phyloP scores from a whole-genome alignment of 192 early-diverging fungal genomes.

The Coemansia sp. region DNA sequence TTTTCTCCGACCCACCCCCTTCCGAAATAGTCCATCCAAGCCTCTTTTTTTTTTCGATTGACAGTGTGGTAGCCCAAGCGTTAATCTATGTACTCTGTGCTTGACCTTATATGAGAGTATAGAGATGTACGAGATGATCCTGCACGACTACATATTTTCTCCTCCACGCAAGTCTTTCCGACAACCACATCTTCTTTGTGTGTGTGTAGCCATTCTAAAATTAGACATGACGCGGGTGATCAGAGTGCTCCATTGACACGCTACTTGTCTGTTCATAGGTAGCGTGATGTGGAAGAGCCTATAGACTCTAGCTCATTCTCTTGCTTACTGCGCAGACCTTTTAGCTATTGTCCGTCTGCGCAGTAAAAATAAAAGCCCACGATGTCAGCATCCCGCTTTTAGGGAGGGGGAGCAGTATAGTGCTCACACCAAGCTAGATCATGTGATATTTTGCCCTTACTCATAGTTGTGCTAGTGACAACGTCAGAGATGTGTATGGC shows the following conservation, averaged over 20 bases:
- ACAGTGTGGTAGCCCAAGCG: not conserved
- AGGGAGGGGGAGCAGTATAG: not conserved
- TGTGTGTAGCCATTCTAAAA: not conserved
- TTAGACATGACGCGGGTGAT: not conserved
- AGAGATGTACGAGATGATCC: not conserved
- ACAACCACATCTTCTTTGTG: not conserved
- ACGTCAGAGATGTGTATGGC: not conserved
- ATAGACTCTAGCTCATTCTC: not conserved
- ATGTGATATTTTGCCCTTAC: not conserved
- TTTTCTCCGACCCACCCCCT: conserved; percentile 1
- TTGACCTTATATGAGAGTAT: not conserved
- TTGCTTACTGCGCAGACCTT: conserved; percentile 1
- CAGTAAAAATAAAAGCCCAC: not conserved
- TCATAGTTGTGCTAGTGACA: not conserved
- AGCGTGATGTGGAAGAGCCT: not conserved
- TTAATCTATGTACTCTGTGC: not conserved
- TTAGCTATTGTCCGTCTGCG: not conserved
- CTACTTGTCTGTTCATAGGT: not conserved
- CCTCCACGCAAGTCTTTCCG: conserved; percentile 10
- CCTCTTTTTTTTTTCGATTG: not conserved
- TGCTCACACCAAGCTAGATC: not conserved
- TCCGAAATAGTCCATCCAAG: not conserved
- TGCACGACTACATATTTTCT: not conserved
- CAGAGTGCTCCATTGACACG: not conserved
- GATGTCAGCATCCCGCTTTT: not conserved